Evolutionary conservation across 192 early-diverging fungal genomes (phyloP).

Genomic region (Coemansia sp.): DNA sequence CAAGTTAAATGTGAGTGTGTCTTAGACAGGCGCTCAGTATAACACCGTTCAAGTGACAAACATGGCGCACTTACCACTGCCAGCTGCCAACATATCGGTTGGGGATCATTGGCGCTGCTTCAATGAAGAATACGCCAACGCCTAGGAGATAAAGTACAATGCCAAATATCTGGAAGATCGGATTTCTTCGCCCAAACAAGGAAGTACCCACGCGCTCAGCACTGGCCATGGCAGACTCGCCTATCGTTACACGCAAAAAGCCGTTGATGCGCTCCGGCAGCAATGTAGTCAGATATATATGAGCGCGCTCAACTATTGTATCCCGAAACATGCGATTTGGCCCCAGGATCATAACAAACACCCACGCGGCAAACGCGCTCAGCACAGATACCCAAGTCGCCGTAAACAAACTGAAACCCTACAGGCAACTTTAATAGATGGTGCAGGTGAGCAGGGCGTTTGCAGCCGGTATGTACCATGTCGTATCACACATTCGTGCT

Average conservation of each 20-base stretch:
- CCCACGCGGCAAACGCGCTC: slow-evolving; percentile 29
- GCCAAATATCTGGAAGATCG: slow-evolving; percentile 43
- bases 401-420: slow-evolving; percentile 25
- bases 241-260: slow-evolving; percentile 16
- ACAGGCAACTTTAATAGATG: neutral
- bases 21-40: neutral
- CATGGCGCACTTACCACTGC: slow-evolving; percentile 32
- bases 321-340: slow-evolving; percentile 53
- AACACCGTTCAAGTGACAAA: neutral
- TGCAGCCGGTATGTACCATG: neutral
- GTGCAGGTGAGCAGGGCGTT: neutral
- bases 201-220: slow-evolving; percentile 27
- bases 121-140: slow-evolving; percentile 33
- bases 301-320: slow-evolving; percentile 39
- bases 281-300: slow-evolving; percentile 20
- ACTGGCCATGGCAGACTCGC: slow-evolving; percentile 17
- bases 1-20: neutral
- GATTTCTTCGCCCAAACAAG: slow-evolving; percentile 50
- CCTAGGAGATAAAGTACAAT: slow-evolving; percentile 41
- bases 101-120: slow-evolving; percentile 44
- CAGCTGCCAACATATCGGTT: slow-evolving; percentile 46
- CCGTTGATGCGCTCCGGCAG: slow-evolving; percentile 23
- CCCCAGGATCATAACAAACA: slow-evolving; percentile 49
- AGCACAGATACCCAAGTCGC: slow-evolving; percentile 21
- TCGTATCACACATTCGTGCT: neutral